Evolutionary conservation across 441 rosid genomes (phyloP), one percentile per base, ranked within the genome.

Genomic region (Breynia disticha): DNA sequence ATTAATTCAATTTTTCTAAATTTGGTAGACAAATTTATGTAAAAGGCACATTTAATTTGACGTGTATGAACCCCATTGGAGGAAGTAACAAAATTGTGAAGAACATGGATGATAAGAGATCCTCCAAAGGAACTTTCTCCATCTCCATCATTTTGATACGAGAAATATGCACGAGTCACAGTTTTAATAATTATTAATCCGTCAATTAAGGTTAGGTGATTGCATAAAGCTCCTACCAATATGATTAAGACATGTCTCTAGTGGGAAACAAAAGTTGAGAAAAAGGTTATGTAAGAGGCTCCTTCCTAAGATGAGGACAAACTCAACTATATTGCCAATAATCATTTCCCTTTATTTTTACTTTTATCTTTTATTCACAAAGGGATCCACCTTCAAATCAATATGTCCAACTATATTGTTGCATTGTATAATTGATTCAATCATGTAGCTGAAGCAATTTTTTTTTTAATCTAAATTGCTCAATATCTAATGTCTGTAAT

Each of bases 311-410:
- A 54, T 6, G 17, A 48, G 3, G 61, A 56, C 66, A 65, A 52
- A n/a, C 19, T 44, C 2, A 19, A 15, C 28, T 13, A 3, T 16
- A 45, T n/a, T 44, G 32, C 15, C 48, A 16, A 28, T 14, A 50
- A 21, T 50, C 37, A 19, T 38, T 28, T 46, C 53, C 19, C 56
- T 57, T 57, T 21, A 2, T 1, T n/a, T 20, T 46, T 8, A 13
- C 49, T 11, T n/a, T 54, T 56, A 16, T 24, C 56, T 16, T 11
- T n/a, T 55, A 39, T 64, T 39, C 67, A 60, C 63, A 64, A 65
- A 1, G n/a, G 19, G 11, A 12, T 10, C 45, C 39, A 32, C n/a
- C 39, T 52, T 32, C 67, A 65, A 54, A 54, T 60, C 44, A 38
- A 0, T 12, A n/a, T 43, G n/a, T 16, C 45, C 59, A 38, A 56